Evolutionary conservation across 345 rosid genomes (phyloP), one percentile per base, ranked within the genome.

Genomic region (Arabidopsis arenosa): DNA sequence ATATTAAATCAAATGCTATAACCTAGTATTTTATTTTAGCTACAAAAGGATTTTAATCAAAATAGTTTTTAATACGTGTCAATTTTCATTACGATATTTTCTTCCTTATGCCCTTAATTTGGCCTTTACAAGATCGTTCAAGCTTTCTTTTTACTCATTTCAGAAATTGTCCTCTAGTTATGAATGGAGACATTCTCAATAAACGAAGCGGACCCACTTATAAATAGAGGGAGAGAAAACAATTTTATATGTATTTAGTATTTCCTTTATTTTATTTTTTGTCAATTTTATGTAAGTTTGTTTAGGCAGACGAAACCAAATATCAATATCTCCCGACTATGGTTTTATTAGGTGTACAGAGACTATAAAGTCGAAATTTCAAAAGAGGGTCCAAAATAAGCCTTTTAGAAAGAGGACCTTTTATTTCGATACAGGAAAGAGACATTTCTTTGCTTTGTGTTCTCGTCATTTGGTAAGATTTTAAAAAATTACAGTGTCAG

Each of bases 241-340:
- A 28, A 41, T 26, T 43, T 10, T 12, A 6, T 14, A 12, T 2
- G 9, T 62, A 3, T 23, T 23, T 23, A 23, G 26, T 23, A 40
- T 51, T 17, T 51, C 28, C 18, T 53, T 43, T 35, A 21, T 62
- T 35, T 40, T 8, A n/a, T 0, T 68, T 1, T 52, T 28, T 26
- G 43, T 69, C 51, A 61, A 32, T 33, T 44, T 37, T 45, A 45
- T 44, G 7, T 26, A 66, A 63, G 18, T 64, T 63, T 63, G 36
- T 55, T 64, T 64, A 70, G 58, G 62, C 53, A 70, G 55, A 64
- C 61, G 71, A 64, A 70, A 45, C 54, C 54, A 64, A 77, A 64
- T 63, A 71, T 56, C 55, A 18, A 70, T 56, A 63, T 63, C 72
- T 45, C 56, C 54, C 66, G 32, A 47, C 47, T 55, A 75, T 70